Base-by-base conservation (phyloP, 805 yeast genomes). In the Starmerella bombi region DNA sequence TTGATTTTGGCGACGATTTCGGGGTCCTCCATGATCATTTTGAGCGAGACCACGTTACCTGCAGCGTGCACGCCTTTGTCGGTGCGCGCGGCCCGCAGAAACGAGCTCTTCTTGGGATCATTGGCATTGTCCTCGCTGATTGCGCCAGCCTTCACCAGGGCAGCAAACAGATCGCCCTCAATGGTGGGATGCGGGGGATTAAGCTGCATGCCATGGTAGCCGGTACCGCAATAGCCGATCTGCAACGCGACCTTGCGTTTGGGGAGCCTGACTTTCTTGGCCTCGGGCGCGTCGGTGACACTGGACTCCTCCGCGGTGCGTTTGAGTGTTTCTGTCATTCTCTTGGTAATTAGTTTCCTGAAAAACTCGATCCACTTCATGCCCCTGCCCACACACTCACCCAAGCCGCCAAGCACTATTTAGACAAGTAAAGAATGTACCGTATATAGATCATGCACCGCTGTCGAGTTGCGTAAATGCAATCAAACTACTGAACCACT, bases 51-150 rank as follows among this genome's bases (percentile, higher is more conserved):
- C 18, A 85, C 84, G 58, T 86, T 86, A 22, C 96, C 96, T 2
- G 95, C 94, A 10, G 97, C 96, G 61, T 86, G 97, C 19, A 86
- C 97, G 45, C 96, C 97, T 60, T 88, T 88, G 60, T 86, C 97
- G 3, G 97, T 94, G 48, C 70, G 72, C 14, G 70, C 70, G 4
- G 70, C 70, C 3, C 70, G 52, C 48, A 60, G 78, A 56, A 88
- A 81, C 0, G 91, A 85, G 40, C 76, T 73, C 57, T 86, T 86
- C 57, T 83, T 85, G 53, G 86, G 73, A 57, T 88, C 96, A 43
- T 76, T 79, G 5, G 94, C 74, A 59, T 86, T 86, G 53, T 81
- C 91, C 44, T 74, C 73, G 1, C 93, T 80, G 42, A 86, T 73
- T 4, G 94, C 95, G 16, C 94, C 96, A 2, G 94, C 85, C 42